A percentile compares a stretch with the other conserved stretches of the same genome.
Conservation (phyloP, 495 filamentous ascomycete species). For the Recurvomyces mirabilis region DNA sequence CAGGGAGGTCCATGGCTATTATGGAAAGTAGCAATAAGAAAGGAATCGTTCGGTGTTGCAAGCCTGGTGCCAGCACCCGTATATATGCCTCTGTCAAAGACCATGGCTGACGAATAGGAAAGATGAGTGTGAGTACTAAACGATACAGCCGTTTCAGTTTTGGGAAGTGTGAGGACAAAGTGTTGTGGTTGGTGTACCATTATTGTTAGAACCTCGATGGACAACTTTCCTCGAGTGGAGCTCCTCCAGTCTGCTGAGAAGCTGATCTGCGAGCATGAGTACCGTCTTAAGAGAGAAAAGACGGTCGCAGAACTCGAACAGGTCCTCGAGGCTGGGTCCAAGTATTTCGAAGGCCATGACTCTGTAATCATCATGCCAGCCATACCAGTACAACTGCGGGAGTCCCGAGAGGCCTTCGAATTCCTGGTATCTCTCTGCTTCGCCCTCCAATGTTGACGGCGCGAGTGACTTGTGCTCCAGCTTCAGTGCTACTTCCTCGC, state of each 20-base stretch:
- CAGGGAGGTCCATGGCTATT: too few species aligned
- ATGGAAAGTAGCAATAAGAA: too few species aligned
- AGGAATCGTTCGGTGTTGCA: too few species aligned
- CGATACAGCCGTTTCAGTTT: too few species aligned
- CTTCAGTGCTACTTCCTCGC: conserved; percentile 31
- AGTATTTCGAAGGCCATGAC: conserved; percentile 30
- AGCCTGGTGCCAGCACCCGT: too few species aligned
- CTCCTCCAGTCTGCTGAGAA: conserved; percentile 28
- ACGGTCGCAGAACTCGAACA: conserved; percentile 29
- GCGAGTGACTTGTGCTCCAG: conserved; percentile 21
- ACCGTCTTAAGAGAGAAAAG: conserved; percentile 35
- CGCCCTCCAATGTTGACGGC: conserved; percentile 19
- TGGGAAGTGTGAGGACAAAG: too few species aligned
- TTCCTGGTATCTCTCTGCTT: conserved; percentile 23
- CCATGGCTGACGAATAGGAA: too few species aligned
- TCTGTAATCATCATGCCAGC: conserved; percentile 25
- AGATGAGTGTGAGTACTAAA: too few species aligned
- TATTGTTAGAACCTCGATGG: too few species aligned
- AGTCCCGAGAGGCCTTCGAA: conserved; percentile 24
- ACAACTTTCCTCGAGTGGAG: conserved; percentile 25
- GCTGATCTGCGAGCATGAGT: conserved; percentile 32
- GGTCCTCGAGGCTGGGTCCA: conserved; percentile 32
- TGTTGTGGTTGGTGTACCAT: too few species aligned
- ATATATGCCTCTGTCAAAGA: too few species aligned
- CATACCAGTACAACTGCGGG: conserved; percentile 25